Base-by-base conservation (phyloP, 768 basidiomycete genomes). In the Pholiota conissans region DNA sequence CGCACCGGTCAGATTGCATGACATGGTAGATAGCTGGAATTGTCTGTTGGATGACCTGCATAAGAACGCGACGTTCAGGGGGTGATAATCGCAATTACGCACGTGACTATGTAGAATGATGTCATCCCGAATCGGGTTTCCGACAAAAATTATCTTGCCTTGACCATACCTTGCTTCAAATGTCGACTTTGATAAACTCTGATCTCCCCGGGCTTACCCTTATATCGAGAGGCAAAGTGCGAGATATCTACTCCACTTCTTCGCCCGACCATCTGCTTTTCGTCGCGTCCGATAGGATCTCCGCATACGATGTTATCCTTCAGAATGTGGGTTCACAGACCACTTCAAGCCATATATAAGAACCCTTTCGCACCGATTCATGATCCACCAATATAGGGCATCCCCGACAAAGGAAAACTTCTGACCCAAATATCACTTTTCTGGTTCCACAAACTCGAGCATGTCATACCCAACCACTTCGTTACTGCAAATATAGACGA, bases 251-350 rank as follows among this genome's bases (percentile, higher is more conserved):
- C 74, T 66, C 82, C 29, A 87, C 85, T 11, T 86, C 88, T 5
- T 85, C 84, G 5, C 79, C 82, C 20, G 80, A 86, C 52, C 81
- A 84, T 62, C 82, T 99, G 18, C 82, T 99, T 39, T 98, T 98
- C 69, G 89, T 98, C 57, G 95, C 96, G 10, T 89, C 91, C 9
- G 97, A 99, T 74, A 83, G 97, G 61, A 96, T 98, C 69, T 96
- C 93, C 18, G 95, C 95, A 0, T 98, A 93, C 78, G 96, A 99
- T 79, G 90, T 97, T 63, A 88, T 98, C 67, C 82, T 99, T 60
- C 85, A 86, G 69, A 94, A 96, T 73, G 96, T 98, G 69, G 65
- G 92, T 79, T 10, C 37, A 45, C 42, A 34, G n/a, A 46, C n/a
- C n/a, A 35, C 35, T 18, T 26, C 34, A 29, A 24, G 56, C 29